Evolutionary conservation across 352 stramenopile species (phyloP).

Genomic region (Pythium insidiosum): DNA sequence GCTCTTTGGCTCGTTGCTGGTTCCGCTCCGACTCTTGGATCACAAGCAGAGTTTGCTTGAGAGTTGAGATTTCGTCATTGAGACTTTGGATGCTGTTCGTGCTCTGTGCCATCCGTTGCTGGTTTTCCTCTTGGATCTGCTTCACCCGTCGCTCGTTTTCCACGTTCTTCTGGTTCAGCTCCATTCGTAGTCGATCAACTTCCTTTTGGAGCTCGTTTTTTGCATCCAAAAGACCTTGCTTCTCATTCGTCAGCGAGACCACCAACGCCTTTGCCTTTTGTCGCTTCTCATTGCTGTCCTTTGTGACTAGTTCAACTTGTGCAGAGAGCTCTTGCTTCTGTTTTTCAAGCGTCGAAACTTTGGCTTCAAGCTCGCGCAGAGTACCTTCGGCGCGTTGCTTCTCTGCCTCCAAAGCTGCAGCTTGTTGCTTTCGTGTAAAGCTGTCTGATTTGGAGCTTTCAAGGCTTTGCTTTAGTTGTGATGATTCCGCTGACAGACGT

Average conservation of each 20-base stretch:
- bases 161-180: slow-evolving; percentile 69
- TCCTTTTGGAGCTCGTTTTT: slow-evolving; percentile 49
- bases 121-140: slow-evolving; percentile 48
- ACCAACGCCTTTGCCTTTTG: slow-evolving; percentile 68
- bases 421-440: slow-evolving; percentile 31
- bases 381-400: slow-evolving; percentile 36
- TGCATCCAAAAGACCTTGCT: slow-evolving; percentile 37
- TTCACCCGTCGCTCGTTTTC: slow-evolving; percentile 60
- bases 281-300: slow-evolving; percentile 55
- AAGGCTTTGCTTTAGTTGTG: slow-evolving; percentile 29
- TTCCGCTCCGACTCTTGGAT: slow-evolving; percentile 64
- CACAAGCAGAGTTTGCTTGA: slow-evolving; percentile 49
- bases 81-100: slow-evolving; percentile 36
- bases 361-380: slow-evolving; percentile 24
- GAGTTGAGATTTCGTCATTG: slow-evolving; percentile 43
- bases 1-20: slow-evolving; percentile 59
- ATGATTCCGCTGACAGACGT: slow-evolving; percentile 29
- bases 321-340: slow-evolving; percentile 41
- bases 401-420: slow-evolving; percentile 27
- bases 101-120: slow-evolving; percentile 34
- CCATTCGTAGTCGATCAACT: slow-evolving; percentile 63
- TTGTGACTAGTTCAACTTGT: slow-evolving; percentile 32
- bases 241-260: slow-evolving; percentile 55
- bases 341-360: slow-evolving; percentile 37
- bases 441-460: slow-evolving; percentile 32